Evolutionary conservation across 257 asterid genomes (phyloP).

Genomic region (Paulownia fortunei): DNA sequence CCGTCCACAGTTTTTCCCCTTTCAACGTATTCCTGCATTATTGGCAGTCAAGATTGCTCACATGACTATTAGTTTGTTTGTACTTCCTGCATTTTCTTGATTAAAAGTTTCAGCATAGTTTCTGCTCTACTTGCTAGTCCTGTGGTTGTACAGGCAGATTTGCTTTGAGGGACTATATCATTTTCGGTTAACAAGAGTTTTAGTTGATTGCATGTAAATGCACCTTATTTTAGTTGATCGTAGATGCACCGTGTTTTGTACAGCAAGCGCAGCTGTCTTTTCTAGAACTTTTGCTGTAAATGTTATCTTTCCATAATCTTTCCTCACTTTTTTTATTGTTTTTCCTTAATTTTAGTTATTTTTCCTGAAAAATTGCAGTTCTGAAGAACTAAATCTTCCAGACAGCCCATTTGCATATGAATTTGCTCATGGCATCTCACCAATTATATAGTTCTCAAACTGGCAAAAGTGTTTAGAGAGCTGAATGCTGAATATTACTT

Average conservation of each 20-base stretch:
- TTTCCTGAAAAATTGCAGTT: constrained; percentile 21
- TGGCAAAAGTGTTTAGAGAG: neutral
- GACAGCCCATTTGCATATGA: constrained; percentile 35
- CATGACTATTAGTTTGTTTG: neutral
- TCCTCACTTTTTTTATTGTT: too few species aligned
- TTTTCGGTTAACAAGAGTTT: neutral
- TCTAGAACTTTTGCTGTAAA: neutral
- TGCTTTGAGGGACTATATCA: neutral
- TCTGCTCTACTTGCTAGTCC: neutral
- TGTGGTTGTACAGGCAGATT: neutral
- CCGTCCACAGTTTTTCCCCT: neutral
- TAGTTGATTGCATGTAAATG: too few species aligned
- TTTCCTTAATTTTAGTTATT: neutral
- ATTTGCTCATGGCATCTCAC: neutral
- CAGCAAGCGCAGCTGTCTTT: neutral
- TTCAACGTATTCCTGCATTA: neutral
- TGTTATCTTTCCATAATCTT: too few species aligned
- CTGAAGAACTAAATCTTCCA: constrained; percentile 30
- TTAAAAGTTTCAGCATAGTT: neutral
- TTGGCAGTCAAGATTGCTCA: neutral
- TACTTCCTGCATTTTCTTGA: neutral
- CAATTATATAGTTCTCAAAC: neutral
- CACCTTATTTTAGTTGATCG: neutral
- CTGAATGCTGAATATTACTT: neutral
- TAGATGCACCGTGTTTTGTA: neutral